Evolutionary conservation across 495 filamentous ascomycete species (phyloP).

Genomic region (Penicillium dipodomyicola): DNA sequence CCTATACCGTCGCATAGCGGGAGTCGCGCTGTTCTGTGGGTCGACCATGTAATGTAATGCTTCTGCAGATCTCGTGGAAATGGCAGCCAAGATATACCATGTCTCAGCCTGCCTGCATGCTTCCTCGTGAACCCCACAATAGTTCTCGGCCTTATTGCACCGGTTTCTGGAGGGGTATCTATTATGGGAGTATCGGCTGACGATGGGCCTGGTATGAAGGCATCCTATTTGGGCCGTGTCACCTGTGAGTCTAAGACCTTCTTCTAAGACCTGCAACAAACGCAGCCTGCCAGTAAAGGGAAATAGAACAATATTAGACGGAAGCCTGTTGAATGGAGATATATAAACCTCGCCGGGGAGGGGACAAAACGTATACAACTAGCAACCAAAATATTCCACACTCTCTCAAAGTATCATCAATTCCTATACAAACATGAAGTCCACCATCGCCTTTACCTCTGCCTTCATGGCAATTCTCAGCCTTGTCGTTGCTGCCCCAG

Average conservation of each 20-base stretch:
- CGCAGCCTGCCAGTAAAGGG: slow-evolving; percentile 3
- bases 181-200: slow-evolving; percentile 3
- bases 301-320: slow-evolving; percentile 13
- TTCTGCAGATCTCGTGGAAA: slow-evolving; percentile 3
- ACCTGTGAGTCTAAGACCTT: slow-evolving; percentile 24
- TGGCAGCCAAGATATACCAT: not conserved
- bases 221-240: slow-evolving; percentile 4
- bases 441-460: slow-evolving; percentile 17
- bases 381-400: not conserved
- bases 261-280: slow-evolving; percentile 27
- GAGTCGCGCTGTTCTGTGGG: slow-evolving; percentile 3
- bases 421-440: slow-evolving; percentile 23
- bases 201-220: not conserved
- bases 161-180: not conserved
- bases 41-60: not conserved
- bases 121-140: slow-evolving; percentile 5
- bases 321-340: slow-evolving; percentile 2
- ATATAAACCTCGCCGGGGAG: slow-evolving; percentile 19
- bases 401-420: not conserved
- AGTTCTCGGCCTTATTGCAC: slow-evolving; percentile 10
- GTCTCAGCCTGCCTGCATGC: slow-evolving; percentile 4
- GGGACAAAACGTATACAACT: not conserved
- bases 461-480: slow-evolving; percentile 21
- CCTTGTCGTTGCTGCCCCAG: slow-evolving; percentile 18
- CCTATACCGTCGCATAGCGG: not conserved